phyloP scores from a whole-genome alignment of 495 filamentous ascomycete species.

The Penicillium malachiteum region DNA sequence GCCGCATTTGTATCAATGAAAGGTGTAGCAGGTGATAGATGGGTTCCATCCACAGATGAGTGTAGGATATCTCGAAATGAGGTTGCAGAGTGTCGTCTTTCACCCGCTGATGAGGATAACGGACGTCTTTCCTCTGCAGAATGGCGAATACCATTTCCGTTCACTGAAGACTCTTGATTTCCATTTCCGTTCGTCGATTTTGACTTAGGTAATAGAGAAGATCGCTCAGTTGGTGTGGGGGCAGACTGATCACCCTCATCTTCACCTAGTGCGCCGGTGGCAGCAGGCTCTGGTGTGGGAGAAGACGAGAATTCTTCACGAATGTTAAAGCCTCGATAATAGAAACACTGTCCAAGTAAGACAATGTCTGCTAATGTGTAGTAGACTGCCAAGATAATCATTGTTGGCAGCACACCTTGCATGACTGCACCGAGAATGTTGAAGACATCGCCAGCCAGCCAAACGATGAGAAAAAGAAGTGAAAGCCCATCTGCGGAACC shows the following conservation, averaged over 20 bases:
- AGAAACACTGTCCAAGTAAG: conserved; percentile 84
- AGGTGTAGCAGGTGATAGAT: conserved; percentile 80
- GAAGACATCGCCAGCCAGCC: conserved; percentile 93
- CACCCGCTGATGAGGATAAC: conserved; percentile 10
- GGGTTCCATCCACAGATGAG: conserved; percentile 53
- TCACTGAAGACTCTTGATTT: conserved; percentile 10
- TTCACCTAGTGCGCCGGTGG: conserved; percentile 12
- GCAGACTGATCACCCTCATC: conserved; percentile 16
- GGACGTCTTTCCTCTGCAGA: conserved; percentile 8
- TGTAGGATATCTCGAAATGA: conserved; percentile 36
- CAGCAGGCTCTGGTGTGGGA: conserved; percentile 14
- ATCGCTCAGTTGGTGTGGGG: conserved; percentile 31
- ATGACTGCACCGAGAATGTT: conserved; percentile 90
- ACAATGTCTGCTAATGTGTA: conserved; percentile 94
- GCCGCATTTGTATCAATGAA: conserved; percentile 43
- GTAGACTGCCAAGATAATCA: conserved; percentile 93
- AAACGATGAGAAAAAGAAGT: conserved; percentile 83
- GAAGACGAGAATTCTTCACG: conserved; percentile 47
- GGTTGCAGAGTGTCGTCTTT: conserved; percentile 27
- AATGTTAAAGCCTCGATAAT: conserved; percentile 82
- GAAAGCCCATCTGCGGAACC: conserved; percentile 86
- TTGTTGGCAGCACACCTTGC: conserved; percentile 94
- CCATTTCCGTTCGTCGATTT: conserved; percentile 15
- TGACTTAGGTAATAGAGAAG: conserved; percentile 28
- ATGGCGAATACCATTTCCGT: conserved; percentile 5